Percentiles rank a stretch among this genome's conserved stretches.
Evolutionary conservation across 2,329 filamentous ascomycete genomes (phyloP).

Genomic region (Fusarium sp.): DNA sequence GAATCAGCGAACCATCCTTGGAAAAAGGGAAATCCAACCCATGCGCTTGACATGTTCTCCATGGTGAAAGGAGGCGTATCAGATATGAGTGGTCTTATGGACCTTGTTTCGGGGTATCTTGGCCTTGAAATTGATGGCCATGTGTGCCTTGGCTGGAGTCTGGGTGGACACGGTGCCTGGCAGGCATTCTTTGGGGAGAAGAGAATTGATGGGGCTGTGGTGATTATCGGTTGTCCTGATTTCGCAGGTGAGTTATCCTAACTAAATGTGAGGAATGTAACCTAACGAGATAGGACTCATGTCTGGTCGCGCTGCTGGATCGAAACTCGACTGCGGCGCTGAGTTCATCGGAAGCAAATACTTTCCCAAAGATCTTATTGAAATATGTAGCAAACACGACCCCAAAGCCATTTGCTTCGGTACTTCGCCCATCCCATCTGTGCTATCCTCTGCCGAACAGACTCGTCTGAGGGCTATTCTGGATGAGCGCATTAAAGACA

Average conservation of each 20-base stretch:
- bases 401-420: slow-evolving; percentile 78
- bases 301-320: slow-evolving; percentile 77
- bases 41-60: slow-evolving; percentile 92
- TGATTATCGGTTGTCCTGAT: slow-evolving; percentile 90
- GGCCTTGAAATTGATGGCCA: slow-evolving; percentile 64
- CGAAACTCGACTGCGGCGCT: slow-evolving; percentile 62
- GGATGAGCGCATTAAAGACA: slow-evolving; percentile 62
- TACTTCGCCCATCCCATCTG: slow-evolving; percentile 48
- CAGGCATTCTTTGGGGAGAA: slow-evolving; percentile 80
- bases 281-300: slow-evolving; percentile 63
- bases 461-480: slow-evolving; percentile 56
- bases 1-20: slow-evolving; percentile 77
- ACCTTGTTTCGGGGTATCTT: slow-evolving; percentile 79
- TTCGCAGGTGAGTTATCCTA: slow-evolving; percentile 65
- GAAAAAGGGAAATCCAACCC: slow-evolving; percentile 78
- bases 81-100: slow-evolving; percentile 80
- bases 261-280: not conserved
- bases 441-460: slow-evolving; percentile 49
- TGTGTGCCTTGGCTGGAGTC: slow-evolving; percentile 80
- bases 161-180: slow-evolving; percentile 91
- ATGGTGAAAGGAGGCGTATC: slow-evolving; percentile 75
- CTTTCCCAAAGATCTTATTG: slow-evolving; percentile 75
- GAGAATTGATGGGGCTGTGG: slow-evolving; percentile 78
- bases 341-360: slow-evolving; percentile 79
- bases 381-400: slow-evolving; percentile 71